A percentile compares a stretch with the other conserved stretches of the same genome.
Evolutionary conservation across 768 basidiomycete species (phyloP).

Genomic region (Lactifluus hygrophoroides): DNA sequence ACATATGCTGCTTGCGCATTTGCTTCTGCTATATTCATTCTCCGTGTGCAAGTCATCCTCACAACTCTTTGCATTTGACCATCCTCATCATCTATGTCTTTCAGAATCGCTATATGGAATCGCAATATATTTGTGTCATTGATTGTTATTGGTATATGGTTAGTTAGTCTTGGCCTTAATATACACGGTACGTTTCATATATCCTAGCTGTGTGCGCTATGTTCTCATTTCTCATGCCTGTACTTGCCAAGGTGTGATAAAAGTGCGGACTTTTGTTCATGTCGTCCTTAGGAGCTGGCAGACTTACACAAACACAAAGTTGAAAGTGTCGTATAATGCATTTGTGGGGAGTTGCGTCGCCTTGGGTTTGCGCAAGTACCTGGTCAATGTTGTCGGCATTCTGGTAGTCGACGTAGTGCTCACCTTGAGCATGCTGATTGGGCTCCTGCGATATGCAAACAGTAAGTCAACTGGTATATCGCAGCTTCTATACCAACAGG

Average conservation of each 20-base stretch:
- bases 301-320: neutral
- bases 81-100: neutral
- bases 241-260: neutral
- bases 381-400: neutral
- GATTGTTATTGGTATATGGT: neutral
- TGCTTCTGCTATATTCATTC: neutral
- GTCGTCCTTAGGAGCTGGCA: too few species aligned
- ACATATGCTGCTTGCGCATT: neutral
- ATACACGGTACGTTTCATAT: neutral
- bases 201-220: neutral
- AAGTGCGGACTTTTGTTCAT: neutral
- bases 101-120: constrained; percentile 4
- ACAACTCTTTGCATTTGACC: neutral
- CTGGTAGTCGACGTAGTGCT: neutral
- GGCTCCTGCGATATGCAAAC: neutral
- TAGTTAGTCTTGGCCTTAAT: neutral
- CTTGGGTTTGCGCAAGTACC: neutral
- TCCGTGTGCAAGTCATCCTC: neutral
- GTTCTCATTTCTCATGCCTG: neutral
- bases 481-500: constrained; percentile 10
- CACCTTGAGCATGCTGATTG: neutral
- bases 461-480: neutral
- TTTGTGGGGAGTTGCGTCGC: neutral
- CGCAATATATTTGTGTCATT: neutral
- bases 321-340: neutral